Evolutionary conservation across 2,329 filamentous ascomycete genomes (phyloP).

Genomic region (Penicillium sp.): DNA sequence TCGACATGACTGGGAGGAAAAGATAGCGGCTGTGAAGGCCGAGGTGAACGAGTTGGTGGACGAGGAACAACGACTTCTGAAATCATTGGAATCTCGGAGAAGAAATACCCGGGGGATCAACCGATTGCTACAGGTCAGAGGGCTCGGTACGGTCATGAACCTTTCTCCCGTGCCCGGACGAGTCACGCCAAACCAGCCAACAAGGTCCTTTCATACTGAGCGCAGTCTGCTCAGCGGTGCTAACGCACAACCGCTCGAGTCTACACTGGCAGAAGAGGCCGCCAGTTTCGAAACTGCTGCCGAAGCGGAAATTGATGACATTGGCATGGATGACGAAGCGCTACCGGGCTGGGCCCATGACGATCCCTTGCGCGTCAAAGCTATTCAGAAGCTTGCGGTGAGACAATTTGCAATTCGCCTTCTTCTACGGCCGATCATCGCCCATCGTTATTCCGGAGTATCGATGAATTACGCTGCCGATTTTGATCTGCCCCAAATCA

Average conservation of each 20-base stretch:
- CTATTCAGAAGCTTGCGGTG: conserved; percentile 39
- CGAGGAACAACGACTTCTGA: conserved; percentile 38
- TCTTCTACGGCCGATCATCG: conserved; percentile 39
- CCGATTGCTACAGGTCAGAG: conserved; percentile 23
- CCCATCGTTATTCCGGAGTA: conserved; percentile 38
- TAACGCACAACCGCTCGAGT: conserved; percentile 10
- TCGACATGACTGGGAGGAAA: conserved; percentile 41
- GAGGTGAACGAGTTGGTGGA: conserved; percentile 41
- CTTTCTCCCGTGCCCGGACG: conserved; percentile 10
- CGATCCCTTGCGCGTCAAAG: conserved; percentile 34
- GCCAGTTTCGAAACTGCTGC: neutral
- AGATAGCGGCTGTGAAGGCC: conserved; percentile 43
- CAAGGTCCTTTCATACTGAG: conserved; percentile 20
- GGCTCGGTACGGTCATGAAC: conserved; percentile 24
- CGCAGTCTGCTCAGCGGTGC: conserved; percentile 5
- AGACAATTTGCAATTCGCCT: conserved; percentile 41
- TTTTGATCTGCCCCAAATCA: conserved; percentile 27
- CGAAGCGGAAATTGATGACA: neutral
- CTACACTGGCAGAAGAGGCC: neutral
- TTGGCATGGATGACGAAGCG: conserved; percentile 13
- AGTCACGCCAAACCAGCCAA: conserved; percentile 9
- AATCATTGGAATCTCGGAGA: conserved; percentile 29
- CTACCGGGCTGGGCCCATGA: conserved; percentile 28
- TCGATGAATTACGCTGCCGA: conserved; percentile 33
- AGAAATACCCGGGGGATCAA: conserved; percentile 14